phyloP scores from a whole-genome alignment of 139 green algal genomes.

The Coccomyxa sp. region DNA sequence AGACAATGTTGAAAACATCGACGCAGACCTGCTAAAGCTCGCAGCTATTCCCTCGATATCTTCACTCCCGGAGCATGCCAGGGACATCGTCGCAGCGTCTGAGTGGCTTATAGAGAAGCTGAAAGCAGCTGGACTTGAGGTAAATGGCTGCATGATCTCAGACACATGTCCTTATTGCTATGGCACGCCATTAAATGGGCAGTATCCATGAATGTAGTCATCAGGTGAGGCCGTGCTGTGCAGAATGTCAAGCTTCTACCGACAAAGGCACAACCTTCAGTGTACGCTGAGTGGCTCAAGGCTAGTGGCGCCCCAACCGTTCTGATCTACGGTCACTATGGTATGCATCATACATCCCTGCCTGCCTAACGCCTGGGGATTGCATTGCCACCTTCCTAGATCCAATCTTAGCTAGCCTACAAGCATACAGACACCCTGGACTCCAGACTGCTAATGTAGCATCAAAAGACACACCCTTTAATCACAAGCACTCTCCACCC shows the following conservation, averaged over 20 bases:
- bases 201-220: not conserved
- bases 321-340: slow-evolving; percentile 77
- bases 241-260: slow-evolving; percentile 40
- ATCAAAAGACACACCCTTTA: too few species aligned
- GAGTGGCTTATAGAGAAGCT: slow-evolving; percentile 33
- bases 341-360: slow-evolving; percentile 43
- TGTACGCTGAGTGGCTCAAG: slow-evolving; percentile 61
- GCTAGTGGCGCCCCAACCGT: slow-evolving; percentile 40
- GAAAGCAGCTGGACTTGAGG: slow-evolving; percentile 30
- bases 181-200: not conserved
- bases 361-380: not conserved
- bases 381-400: too few species aligned
- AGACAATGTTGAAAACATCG: slow-evolving; percentile 1
- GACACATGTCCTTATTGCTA: not conserved
- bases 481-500: too few species aligned
- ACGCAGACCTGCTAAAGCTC: slow-evolving; percentile 30
- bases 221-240: not conserved
- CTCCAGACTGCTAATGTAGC: too few species aligned
- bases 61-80: slow-evolving; percentile 23
- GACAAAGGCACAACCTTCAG: slow-evolving; percentile 50
- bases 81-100: slow-evolving; percentile 26
- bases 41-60: slow-evolving; percentile 41
- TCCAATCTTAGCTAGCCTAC: too few species aligned
- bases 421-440: too few species aligned
- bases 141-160: too few species aligned